Evolutionary conservation across 306 rosid species (phyloP).

Genomic region (barrel medic (Medicago truncatula)): MtrunA17r5.0-ANR NC_053044.1:50588501-50589000

Average conservation of each 20-base stretch:
- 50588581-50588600: background rate
- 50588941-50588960: constrained; percentile 1
- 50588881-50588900: no score
- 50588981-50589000: background rate
- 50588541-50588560: background rate
- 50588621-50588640: background rate
- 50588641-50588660: background rate
- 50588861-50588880: background rate
- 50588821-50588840: background rate
- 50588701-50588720: background rate
- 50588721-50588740: background rate
- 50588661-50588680: background rate
- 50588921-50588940: background rate
- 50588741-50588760: background rate
- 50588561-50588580: background rate
- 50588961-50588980: background rate
- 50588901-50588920: background rate
- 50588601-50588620: background rate
- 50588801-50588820: background rate
- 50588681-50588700: background rate
- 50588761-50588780: background rate
- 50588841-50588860: no score
- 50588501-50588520: background rate
- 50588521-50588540: background rate
- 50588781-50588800: background rate